Base-by-base conservation (phyloP, 305 asterid genomes). In the Lippia alba region DNA sequence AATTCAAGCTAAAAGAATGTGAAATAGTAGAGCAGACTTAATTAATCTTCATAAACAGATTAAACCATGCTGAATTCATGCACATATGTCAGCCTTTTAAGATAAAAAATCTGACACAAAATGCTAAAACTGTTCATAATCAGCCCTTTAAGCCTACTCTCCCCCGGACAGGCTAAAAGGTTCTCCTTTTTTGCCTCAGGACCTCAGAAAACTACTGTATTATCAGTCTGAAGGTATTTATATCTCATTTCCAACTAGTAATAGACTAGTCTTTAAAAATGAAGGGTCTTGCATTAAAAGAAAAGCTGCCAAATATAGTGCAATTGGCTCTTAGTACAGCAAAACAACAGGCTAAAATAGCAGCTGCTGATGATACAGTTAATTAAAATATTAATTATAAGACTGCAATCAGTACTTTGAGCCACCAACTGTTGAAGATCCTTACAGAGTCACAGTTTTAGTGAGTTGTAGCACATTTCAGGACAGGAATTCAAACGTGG, bases 401-500 rank as follows among this genome's bases (percentile, higher is more conserved):
- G 67, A 70, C 77, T 74, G 76, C 66, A 39, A 74, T 69, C 39
- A 69, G 62, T 44, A 71, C 74, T 69, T 67, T 20, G 50, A 62
- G 24, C 64, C 55, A 71, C 77, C 67, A 65, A 73, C 61, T 33
- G 19, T 66, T 64, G 39, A 18, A 48, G 46, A 41, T 56, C 61
- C 53, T 69, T 20, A 49, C 55, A 49, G 63, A 69, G 33, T 64
- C 56, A 53, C 58, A 79, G 76, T 70, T 64, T 70, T 56, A 73
- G 71, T 63, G 74, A 72, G 73, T 39, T 58, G 49, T 67, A 64
- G 58, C 71, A 58, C 74, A 73, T 80, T 67, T 54, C 69, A 69
- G 79, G 90, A 84, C 94, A 85, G 84, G 80, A 85, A 79, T 85
- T 87, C 85, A 74, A 79, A 73, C 65, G 91, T 78, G 89, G 96